Base-by-base conservation (phyloP, 345 rosid genomes). In the Melastoma malabathricum region DNA sequence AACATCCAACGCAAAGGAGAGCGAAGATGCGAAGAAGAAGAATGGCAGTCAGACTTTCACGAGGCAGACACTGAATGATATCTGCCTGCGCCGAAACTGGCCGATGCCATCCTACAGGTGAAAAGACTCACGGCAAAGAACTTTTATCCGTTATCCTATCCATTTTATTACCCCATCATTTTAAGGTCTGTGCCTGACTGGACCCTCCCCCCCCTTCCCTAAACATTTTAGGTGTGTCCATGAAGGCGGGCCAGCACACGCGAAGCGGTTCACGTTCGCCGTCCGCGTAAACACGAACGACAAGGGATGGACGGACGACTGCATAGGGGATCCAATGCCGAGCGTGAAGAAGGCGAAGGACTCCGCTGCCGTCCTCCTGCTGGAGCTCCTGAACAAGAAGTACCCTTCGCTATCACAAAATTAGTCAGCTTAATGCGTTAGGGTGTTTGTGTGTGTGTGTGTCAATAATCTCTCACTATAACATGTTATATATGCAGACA, bases 221-320 rank as follows among this genome's bases (percentile, higher is more conserved):
- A n/a, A n/a, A n/a, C n/a, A n/a, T 18, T 50, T 51, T 43, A 90
- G 98, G 84, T 87, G 93, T 68, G 88, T 79, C 59, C 73, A 61
- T 31, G 98, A 92, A 72, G 93, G 98, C 55, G 98, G 98, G 22
- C 97, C 97, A 9, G 98, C 97, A 2, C 98, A 92, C 61, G 98
- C 95, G 10, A 87, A 82, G 75, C 74, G 95, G 72, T 87, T 84
- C 63, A 87, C 96, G 0, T 92, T 72, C 65, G 84, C 88, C 0
- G 98, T 80, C 29, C 82, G 82, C 15, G 89, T 92, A 58, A 87
- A 87, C 64, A 87, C 93, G 3, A 68, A 58, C 12, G 98, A 84
- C 46, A 71, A 56, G 61, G 95, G 98, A 58, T 80, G 93, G 95
- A 92, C 88, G 0, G 97, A 84, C 63, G 98, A 92, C 56, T 92